Conservation (phyloP, 2,329 filamentous ascomycete species). For the Penicillium verrucosum region DNA sequence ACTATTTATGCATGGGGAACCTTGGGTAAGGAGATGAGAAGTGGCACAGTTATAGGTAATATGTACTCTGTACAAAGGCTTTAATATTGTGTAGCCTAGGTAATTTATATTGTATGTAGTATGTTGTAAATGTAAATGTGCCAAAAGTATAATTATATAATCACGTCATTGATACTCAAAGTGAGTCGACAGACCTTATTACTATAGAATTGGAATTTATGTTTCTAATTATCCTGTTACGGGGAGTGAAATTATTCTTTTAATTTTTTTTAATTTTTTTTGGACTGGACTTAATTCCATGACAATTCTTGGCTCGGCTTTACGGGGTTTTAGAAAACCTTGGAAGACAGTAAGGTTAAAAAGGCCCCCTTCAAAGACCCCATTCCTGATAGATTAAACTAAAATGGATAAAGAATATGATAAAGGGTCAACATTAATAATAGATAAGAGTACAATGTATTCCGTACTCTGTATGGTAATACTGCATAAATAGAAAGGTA, state of each 20-base stretch:
- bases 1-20: conserved; percentile 19
- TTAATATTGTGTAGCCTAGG: conserved; percentile 6
- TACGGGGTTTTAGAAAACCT: conserved; percentile 21
- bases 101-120: background rate
- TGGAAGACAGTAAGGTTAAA: conserved; percentile 20
- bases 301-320: conserved; percentile 24
- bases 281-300: background rate
- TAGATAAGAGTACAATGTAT: background rate
- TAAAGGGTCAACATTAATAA: background rate
- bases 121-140: background rate
- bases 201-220: background rate
- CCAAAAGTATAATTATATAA: background rate
- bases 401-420: background rate
- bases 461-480: background rate
- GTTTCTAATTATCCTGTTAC: background rate
- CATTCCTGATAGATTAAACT: conserved; percentile 17
- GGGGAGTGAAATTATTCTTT: background rate
- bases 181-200: background rate
- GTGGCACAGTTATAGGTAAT: background rate
- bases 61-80: background rate
- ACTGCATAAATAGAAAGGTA: background rate
- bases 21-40: conserved; percentile 13
- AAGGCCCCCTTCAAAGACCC: conserved; percentile 12
- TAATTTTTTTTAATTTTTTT: background rate
- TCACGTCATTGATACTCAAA: conserved; percentile 4